Evolutionary conservation across 2,329 filamentous ascomycete genomes (phyloP), one percentile per base, ranked within the genome.

Genomic region (Spiromastix sp.): DNA sequence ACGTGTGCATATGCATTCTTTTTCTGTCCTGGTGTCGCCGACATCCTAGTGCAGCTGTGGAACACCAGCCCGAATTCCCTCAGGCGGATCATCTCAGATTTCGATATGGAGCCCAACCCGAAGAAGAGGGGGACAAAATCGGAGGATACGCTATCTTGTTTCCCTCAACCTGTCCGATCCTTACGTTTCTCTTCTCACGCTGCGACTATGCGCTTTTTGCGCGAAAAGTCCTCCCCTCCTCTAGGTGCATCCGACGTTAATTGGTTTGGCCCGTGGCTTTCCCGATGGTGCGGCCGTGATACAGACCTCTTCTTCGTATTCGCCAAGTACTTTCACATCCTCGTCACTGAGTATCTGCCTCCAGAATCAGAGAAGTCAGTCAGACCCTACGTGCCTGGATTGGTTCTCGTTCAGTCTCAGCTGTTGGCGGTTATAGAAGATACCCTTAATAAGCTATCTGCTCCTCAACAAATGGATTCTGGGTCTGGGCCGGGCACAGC

Each of bases 271-370:
- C 77, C 79, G 1, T 95, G 87, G 87, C 67, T 84, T 5, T 75
- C 81, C 25, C 76, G 85, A 41, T 95, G 87, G 87, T 80, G 77
- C 42, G 87, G 87, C 10, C 76, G 78, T 2, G 86, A 94, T 48
- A 93, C 82, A 3, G 87, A 94, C 51, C 66, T 95, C 21, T 85
- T 94, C 54, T 94, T 89, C 60, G 81, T 93, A 29, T 95, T 95
- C 51, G 76, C 79, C 61, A 94, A 93, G 59, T 80, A 91, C 54
- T 93, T 82, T 48, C 82, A 89, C 55, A 71, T 89, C 13, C 67
- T 95, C 3, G 71, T 79, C 3, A 76, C 83, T 26, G 83, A 91
- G 40, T 81, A 82, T 45, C 66, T 82, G 47, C 77, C 79, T 0
- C 48, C 51, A 5, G 66, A 68, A 20, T 60, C 70, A 5, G 66